Conservation (phyloP, 1,284 basidiomycete genomes). For the Mycena sp. region DNA sequence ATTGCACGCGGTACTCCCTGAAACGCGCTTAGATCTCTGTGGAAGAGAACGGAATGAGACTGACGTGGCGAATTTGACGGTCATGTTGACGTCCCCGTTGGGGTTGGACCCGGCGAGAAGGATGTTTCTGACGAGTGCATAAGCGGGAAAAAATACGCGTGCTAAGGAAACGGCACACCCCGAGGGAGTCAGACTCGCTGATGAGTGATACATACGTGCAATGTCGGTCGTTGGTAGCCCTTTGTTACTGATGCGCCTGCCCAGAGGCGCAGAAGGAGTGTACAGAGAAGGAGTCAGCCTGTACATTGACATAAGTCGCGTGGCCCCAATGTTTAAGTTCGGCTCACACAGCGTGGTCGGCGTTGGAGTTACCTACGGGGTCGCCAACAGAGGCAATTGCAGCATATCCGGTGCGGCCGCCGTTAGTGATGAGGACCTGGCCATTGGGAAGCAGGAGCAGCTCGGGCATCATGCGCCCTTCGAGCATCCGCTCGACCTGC, state of each 20-base stretch:
- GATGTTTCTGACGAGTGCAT: slow-evolving; percentile 14
- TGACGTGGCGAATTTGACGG: slow-evolving; percentile 17
- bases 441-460: slow-evolving; percentile 86
- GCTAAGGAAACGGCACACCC: slow-evolving; percentile 38
- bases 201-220: slow-evolving; percentile 85
- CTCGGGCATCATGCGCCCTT: slow-evolving; percentile 82
- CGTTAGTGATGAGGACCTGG: slow-evolving; percentile 79
- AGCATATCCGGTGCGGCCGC: slow-evolving; percentile 77
- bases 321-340: background rate
- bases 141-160: background rate
- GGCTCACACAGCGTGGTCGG: slow-evolving; percentile 71
- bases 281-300: slow-evolving; percentile 77
- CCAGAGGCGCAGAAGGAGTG: slow-evolving; percentile 66
- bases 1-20: slow-evolving; percentile 85
- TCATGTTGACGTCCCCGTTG: slow-evolving; percentile 76
- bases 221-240: slow-evolving; percentile 77
- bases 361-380: slow-evolving; percentile 79
- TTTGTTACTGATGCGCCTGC: slow-evolving; percentile 68
- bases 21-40: background rate
- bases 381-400: slow-evolving; percentile 82
- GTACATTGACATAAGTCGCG: background rate
- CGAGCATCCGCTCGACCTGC: slow-evolving; percentile 79
- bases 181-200: slow-evolving; percentile 75
- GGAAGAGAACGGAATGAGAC: background rate
- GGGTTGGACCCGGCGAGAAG: slow-evolving; percentile 87